A percentile compares a stretch with the other conserved stretches of the same genome.
phyloP scores from a whole-genome alignment of 306 rosid species.

The Quercus bicolor region DNA sequence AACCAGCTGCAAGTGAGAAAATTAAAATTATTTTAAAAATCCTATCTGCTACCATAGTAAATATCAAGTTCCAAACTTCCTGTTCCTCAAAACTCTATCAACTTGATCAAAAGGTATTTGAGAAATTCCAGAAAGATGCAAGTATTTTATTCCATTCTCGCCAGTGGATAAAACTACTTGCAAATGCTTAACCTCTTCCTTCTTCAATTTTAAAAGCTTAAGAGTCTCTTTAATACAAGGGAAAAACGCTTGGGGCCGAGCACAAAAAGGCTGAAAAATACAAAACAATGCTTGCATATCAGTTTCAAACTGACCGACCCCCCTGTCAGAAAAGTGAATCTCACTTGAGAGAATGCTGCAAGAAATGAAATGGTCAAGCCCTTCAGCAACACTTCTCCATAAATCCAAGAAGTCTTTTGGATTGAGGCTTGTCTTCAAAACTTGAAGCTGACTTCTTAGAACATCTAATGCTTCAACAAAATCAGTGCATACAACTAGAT shows the following conservation, averaged over 20 bases:
- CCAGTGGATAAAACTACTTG: conserved; percentile 25
- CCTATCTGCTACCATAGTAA: conserved; percentile 3
- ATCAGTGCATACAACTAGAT: conserved; percentile 41
- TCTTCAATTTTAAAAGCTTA: conserved; percentile 47
- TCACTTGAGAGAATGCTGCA: conserved; percentile 31
- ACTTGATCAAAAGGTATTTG: conserved; percentile 38
- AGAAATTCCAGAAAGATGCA: conserved; percentile 32
- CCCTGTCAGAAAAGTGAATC: conserved; percentile 29
- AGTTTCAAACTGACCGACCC: conserved; percentile 45
- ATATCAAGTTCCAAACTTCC: conserved; percentile 25
- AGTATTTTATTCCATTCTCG: conserved; percentile 31
- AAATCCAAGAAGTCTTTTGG: conserved; percentile 58
- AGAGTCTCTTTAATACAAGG: conserved; percentile 49
- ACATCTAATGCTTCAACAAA: conserved; percentile 51
- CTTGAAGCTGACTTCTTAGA: conserved; percentile 41
- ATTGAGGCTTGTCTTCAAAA: conserved; percentile 46
- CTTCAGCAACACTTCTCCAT: conserved; percentile 76
- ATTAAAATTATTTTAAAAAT: not conserved
- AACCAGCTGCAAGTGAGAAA: not conserved
- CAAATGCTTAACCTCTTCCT: conserved; percentile 41
- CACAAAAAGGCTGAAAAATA: conserved; percentile 63
- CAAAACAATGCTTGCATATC: conserved; percentile 59
- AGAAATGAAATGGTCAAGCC: conserved; percentile 65
- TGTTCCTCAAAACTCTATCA: conserved; percentile 34
- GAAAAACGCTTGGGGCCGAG: conserved; percentile 69